Conservation (phyloP, 768 basidiomycete species). For the Mycena vitilis region DNA sequence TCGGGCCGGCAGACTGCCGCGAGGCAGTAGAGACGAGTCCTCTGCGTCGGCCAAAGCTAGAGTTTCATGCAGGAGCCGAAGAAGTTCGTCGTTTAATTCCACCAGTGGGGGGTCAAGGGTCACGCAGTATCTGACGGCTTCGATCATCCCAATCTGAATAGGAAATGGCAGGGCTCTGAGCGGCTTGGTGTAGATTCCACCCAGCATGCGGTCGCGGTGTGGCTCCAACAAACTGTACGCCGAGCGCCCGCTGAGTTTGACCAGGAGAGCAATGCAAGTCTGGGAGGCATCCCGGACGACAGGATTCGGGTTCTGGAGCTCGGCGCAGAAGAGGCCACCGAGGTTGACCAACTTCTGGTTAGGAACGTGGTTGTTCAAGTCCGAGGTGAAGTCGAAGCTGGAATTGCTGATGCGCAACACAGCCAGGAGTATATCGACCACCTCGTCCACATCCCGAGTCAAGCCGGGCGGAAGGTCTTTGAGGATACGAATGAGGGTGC, state of each 20-base stretch:
- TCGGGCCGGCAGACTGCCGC: constrained; percentile 67
- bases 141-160: constrained; percentile 98
- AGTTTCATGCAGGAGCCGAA: constrained; percentile 92
- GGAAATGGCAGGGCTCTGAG: constrained; percentile 93
- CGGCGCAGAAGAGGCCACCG: constrained; percentile 86
- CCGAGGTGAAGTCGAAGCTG: constrained; percentile 58
- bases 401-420: constrained; percentile 73
- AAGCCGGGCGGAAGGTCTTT: constrained; percentile 95
- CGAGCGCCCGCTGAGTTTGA: constrained; percentile 76
- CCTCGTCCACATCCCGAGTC: constrained; percentile 82
- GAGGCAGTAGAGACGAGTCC: constrained; percentile 82
- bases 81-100: constrained; percentile 91
- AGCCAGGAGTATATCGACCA: constrained; percentile 78
- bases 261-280: constrained; percentile 81
- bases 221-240: constrained; percentile 84
- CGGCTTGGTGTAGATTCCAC: constrained; percentile 95
- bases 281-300: constrained; percentile 89
- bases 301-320: constrained; percentile 87
- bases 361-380: constrained; percentile 51
- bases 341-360: constrained; percentile 74
- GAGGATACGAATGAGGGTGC: constrained; percentile 89
- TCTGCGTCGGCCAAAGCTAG: constrained; percentile 96
- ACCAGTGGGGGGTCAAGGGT: constrained; percentile 89
- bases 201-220: constrained; percentile 89
- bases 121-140: constrained; percentile 94